Evolutionary conservation across 129 eudicot species (phyloP), one percentile per base, ranked within the genome.

Genomic region (Smallanthus sonchifolius): DNA sequence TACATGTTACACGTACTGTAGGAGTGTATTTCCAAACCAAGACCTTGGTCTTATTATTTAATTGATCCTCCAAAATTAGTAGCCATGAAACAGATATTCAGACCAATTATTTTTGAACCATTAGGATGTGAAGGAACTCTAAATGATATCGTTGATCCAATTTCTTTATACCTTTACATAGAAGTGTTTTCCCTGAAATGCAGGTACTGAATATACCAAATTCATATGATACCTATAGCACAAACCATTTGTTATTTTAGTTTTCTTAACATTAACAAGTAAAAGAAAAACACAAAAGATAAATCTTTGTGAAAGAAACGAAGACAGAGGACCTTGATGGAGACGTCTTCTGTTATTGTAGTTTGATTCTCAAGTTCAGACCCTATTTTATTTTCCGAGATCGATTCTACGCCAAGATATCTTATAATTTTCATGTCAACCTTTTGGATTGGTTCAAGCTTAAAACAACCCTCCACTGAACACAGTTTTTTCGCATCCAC

Each of bases 121-220:
- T 2, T 45, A 28, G 51, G 57, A 47, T 68, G 19, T 7, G 15
- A 32, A 47, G 59, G 73, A 47, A 68, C 73, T 68, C 7, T 14
- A 30, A 47, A 47, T 45, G 73, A 68, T 32, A 68, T 24, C 1
- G 30, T 24, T 1, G 30, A 24, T 1, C 30, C 30, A 24, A 24
- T 24, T 24, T 24, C 30, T 28, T 28, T 47, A 28, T 68, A 45
- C 15, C 57, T 68, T 4, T 45, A 15, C 9, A 30, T 7, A 15
- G 20, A 48, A 48, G 74, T 5, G 9, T 48, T 47, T 49, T 16
- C 42, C 8, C 20, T 69, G 2, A 24, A 49, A 69, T 10, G 2
- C 1, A 34, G 9, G 74, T 49, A 42, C 74, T 49, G 10, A 69
- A 69, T 49, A 69, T 69, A 6, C 74, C 74, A n/a, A 30, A n/a